A percentile compares a stretch with the other conserved stretches of the same genome.
Evolutionary conservation across 2,329 filamentous ascomycete species (phyloP).

Genomic region (Cryphonectria japonica): DNA sequence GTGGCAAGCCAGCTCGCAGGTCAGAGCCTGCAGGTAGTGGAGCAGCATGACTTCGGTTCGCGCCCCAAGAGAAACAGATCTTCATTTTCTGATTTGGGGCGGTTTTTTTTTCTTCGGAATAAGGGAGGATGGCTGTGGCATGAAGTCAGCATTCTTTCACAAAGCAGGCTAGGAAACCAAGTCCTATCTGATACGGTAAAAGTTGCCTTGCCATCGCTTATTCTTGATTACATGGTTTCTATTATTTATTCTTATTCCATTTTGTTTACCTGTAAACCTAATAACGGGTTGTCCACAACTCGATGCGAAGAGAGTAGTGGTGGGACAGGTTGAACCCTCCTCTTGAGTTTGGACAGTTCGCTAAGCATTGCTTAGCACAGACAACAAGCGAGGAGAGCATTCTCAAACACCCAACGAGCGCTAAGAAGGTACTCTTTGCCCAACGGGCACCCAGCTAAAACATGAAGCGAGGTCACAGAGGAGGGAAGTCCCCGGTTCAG

Average conservation of each 20-base stretch:
- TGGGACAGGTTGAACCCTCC: neutral
- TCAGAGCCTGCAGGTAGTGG: constrained; percentile 19
- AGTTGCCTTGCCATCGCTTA: neutral
- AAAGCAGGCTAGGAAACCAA: neutral
- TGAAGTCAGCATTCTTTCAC: neutral
- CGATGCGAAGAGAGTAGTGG: neutral
- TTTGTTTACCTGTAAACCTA: too few species aligned
- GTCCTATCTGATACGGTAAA: neutral
- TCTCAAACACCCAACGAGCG: constrained; percentile 6
- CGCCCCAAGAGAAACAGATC: neutral
- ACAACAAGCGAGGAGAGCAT: neutral
- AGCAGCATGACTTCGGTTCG: neutral
- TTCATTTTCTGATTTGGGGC: neutral
- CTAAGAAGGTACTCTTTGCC: neutral
- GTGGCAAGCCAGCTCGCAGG: neutral
- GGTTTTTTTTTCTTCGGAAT: neutral
- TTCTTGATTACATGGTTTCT: neutral
- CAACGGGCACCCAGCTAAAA: constrained; percentile 4
- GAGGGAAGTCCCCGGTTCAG: neutral
- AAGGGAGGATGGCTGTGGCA: neutral
- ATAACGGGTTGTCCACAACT: neutral
- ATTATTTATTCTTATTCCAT: neutral
- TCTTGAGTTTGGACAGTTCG: constrained; percentile 1
- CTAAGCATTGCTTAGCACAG: constrained; percentile 14
- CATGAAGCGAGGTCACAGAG: neutral